These are phyloP conservation scores for Gnomoniopsis smithogilvyi DNA, from an alignment of 2,329 filamentous ascomycete genomes.

Conservation along the genomic window DNA sequence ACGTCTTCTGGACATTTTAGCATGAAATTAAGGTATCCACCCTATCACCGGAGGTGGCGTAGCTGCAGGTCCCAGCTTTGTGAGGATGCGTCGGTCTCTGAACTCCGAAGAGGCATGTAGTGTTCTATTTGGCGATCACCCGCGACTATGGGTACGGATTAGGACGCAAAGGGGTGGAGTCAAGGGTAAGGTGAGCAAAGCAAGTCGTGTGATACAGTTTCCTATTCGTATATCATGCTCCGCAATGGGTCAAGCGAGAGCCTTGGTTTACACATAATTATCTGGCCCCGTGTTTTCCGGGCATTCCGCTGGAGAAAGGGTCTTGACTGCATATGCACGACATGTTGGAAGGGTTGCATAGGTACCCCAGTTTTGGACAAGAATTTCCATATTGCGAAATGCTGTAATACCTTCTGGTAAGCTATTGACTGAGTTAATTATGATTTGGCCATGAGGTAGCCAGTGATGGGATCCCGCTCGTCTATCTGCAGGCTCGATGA, in stretches of 20 bases:
- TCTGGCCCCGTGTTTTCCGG: background rate
- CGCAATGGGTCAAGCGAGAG: background rate
- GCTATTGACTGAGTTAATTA: background rate
- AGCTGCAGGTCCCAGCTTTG: background rate
- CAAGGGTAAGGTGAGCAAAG: background rate
- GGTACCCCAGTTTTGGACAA: background rate
- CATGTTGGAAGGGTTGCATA: background rate
- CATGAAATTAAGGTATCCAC: background rate
- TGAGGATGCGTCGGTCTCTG: background rate
- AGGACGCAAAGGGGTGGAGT: background rate
- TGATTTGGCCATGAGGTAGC: background rate
- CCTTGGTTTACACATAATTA: background rate
- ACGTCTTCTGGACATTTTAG: background rate
- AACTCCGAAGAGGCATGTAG: slow-evolving; percentile 8
- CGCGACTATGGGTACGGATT: background rate
- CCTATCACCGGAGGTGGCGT: slow-evolving; percentile 4
- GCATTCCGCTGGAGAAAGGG: background rate
- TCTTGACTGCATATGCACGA: slow-evolving; percentile 7
- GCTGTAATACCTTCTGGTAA: background rate
- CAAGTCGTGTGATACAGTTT: background rate
- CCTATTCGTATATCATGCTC: too few relatives aligned
- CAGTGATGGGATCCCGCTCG: background rate
- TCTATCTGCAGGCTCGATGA: background rate
- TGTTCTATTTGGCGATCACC: background rate
- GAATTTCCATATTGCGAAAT: background rate